Base-by-base conservation (phyloP, 1,139 yeast genomes). In the Pichia cactophila region DNA sequence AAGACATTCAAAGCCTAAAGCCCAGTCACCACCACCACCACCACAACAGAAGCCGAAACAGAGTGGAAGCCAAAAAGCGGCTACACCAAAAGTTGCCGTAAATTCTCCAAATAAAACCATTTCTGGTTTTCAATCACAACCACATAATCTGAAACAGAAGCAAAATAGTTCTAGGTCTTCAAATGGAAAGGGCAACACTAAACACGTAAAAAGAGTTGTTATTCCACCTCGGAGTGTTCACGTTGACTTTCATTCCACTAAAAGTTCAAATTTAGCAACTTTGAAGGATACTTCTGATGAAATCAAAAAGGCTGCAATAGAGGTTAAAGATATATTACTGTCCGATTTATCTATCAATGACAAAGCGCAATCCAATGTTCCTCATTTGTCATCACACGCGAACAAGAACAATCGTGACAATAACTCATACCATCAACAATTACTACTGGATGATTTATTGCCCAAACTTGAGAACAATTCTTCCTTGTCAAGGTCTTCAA, bases 361-460 rank as follows among this genome's bases (percentile, higher is more conserved):
- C 11, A 38, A n/a, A 31, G n/a, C 14, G 5, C n/a, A 12, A 12
- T 11, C n/a, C 3, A 12, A n/a, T 14, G 16, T 3, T 6, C 5
- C 26, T 8, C 38, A 9, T 3, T 14, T 5, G 10, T 14, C n/a
- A 11, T 3, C 10, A 2, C 35, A 31, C 2, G n/a, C n/a, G 12
- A 16, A 35, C 38, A 35, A 2, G 11, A 35, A 17, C 12, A 31
- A 12, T 17, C 8, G 2, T 4, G 16, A n/a, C 38, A 7, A 16
- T 16, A 14, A 7, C 7, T 10, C 5, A 5, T 35, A 16, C 23
- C 23, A 35, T 7, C 38, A 35, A 16, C 23, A 35, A 16, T 35
- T 57, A 65, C 50, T 74, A 48, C 78, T 78, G 6, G 69, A 67
- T 56, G 79, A 79, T 2, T 64, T 62, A 26, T 67, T 64, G 39